Conservation (phyloP, 116 monocot genomes). For the Phalaenopsis hybrid region DNA sequence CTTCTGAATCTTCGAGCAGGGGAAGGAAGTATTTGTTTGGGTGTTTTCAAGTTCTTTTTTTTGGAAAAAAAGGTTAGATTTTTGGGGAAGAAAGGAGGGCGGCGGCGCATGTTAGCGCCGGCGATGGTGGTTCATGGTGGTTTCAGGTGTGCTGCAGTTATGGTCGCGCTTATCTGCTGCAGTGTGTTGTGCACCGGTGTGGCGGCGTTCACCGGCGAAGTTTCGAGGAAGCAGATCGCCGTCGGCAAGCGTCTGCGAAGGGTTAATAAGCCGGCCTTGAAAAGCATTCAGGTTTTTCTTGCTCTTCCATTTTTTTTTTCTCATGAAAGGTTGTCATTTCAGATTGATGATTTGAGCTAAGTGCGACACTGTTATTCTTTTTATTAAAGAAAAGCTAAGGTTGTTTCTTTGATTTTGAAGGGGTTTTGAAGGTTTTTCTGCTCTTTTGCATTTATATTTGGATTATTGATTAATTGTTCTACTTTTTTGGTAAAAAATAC, state of each 20-base stretch:
- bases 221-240: conserved; percentile 11
- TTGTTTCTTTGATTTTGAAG: background rate
- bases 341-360: background rate
- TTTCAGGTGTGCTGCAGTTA: conserved; percentile 7
- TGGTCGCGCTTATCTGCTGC: background rate
- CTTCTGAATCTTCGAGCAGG: conserved; percentile 14
- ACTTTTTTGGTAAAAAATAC: background rate
- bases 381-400: background rate
- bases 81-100: background rate
- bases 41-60: background rate
- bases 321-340: background rate
- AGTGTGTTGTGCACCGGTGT: conserved; percentile 16
- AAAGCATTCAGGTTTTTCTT: conserved; percentile 28
- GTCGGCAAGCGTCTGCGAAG: conserved; percentile 32
- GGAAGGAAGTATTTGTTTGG: background rate
- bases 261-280: conserved; percentile 42
- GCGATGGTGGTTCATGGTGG: conserved; percentile 7
- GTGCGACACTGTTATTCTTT: background rate
- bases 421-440: background rate
- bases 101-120: conserved; percentile 1
- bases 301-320: background rate
- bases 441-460: background rate
- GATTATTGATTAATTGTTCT: background rate
- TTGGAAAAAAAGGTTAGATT: background rate
- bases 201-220: background rate